phyloP scores from a whole-genome alignment of 1,139 yeast species.

The Dujonia santamariae region DNA sequence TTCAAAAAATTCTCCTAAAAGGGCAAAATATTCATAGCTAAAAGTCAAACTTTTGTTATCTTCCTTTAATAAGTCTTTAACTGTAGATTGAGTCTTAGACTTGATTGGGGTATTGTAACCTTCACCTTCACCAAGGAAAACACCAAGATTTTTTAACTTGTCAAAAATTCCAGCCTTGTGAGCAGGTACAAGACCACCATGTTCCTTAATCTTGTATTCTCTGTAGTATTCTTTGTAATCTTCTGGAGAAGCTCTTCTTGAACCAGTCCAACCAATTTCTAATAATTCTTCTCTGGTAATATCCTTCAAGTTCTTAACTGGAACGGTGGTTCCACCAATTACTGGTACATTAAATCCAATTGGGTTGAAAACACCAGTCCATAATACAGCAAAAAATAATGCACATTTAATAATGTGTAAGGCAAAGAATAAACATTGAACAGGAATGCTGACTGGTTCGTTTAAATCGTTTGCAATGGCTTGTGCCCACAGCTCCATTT shows the following conservation, averaged over 20 bases:
- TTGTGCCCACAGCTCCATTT: constrained; percentile 36
- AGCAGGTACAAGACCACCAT: constrained; percentile 80
- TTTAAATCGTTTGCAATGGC: constrained; percentile 48
- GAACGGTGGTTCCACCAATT: constrained; percentile 16
- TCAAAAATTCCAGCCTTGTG: constrained; percentile 70
- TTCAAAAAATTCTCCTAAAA: constrained; percentile 47
- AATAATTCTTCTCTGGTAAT: constrained; percentile 57
- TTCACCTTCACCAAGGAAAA: constrained; percentile 67
- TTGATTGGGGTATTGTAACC: constrained; percentile 70
- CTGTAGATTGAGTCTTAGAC: constrained; percentile 20
- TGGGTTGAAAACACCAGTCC: constrained; percentile 80
- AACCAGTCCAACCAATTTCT: constrained; percentile 88
- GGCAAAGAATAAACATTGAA: constrained; percentile 66
- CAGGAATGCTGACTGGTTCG: constrained; percentile 36
- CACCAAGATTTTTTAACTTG: constrained; percentile 58
- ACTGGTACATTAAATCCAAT: constrained; percentile 38
- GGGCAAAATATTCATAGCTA: constrained; percentile 52
- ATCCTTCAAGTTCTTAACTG: constrained; percentile 29
- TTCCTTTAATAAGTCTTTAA: constrained; percentile 22
- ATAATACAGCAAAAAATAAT: constrained; percentile 56
- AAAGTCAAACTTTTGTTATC: constrained; percentile 39
- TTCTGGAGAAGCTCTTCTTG: constrained; percentile 66
- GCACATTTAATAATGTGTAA: constrained; percentile 65
- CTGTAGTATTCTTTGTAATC: constrained; percentile 75
- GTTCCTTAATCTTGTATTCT: constrained; percentile 57